Conservation (phyloP, 1,284 basidiomycete genomes). For the Phellinidium pouzarii region DNA sequence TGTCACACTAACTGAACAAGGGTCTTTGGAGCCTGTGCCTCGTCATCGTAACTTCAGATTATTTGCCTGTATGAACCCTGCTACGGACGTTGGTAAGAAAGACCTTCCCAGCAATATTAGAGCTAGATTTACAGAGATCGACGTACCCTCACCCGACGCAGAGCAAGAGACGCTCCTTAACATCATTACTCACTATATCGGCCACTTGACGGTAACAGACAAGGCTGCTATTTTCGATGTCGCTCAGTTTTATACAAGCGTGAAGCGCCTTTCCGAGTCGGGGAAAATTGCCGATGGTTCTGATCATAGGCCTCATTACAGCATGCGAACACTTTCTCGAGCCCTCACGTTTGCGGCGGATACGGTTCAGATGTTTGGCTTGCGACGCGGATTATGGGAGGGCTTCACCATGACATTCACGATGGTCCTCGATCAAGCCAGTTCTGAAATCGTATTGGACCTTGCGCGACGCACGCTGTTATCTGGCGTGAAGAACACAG, state of each 20-base stretch:
- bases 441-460: constrained; percentile 59
- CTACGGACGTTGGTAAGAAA: constrained; percentile 97
- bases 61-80: constrained; percentile 99
- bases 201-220: constrained; percentile 78
- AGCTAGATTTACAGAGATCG: constrained; percentile 91
- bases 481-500: constrained; percentile 73
- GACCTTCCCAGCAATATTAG: constrained; percentile 90
- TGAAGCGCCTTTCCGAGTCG: constrained; percentile 73
- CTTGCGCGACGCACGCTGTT: constrained; percentile 81
- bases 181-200: constrained; percentile 91
- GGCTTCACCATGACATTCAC: constrained; percentile 97
- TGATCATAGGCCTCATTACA: constrained; percentile 94
- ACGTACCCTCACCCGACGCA: constrained; percentile 88
- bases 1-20: constrained; percentile 90
- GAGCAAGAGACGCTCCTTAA: constrained; percentile 86
- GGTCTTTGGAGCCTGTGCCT: constrained; percentile 83
- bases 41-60: constrained; percentile 94
- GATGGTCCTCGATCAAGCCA: constrained; percentile 83
- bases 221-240: constrained; percentile 86
- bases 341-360: constrained; percentile 90
- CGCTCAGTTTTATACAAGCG: constrained; percentile 84
- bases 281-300: constrained; percentile 93
- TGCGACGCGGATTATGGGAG: constrained; percentile 90
- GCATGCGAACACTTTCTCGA: constrained; percentile 92
- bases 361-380: constrained; percentile 69